These are phyloP conservation scores for Nitzschia sp. DNA, from an alignment of 108 stramenopile genomes.

Conservation along the genomic window DNA sequence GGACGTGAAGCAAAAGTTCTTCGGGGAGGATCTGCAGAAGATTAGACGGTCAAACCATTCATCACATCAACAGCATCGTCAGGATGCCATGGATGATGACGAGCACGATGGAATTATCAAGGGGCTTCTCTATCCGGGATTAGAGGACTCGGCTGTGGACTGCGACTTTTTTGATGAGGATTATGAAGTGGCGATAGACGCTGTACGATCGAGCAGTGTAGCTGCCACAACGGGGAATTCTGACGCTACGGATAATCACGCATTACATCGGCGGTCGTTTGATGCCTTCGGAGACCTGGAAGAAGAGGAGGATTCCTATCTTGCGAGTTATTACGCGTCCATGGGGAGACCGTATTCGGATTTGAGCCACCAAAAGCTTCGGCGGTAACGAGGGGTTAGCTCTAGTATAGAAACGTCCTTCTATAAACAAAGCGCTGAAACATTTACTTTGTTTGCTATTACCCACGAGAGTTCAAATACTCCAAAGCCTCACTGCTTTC, in stretches of 20 bases:
- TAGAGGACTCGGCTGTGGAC: constrained; percentile 8
- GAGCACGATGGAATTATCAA: constrained; percentile 23
- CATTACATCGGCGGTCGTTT: constrained; percentile 13
- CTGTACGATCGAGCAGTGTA: not conserved
- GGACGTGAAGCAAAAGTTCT: not conserved
- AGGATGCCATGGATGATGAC: constrained; percentile 20
- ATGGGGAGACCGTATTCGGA: constrained; percentile 20
- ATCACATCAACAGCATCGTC: constrained; percentile 6
- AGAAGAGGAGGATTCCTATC: not conserved
- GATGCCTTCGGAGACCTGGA: not conserved
- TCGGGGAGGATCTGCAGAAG: constrained; percentile 18
- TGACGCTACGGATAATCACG: constrained; percentile 1
- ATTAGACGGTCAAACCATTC: constrained; percentile 20
- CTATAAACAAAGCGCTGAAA: too few relatives aligned
- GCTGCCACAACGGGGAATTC: not conserved
- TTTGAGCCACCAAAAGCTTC: constrained; percentile 3
- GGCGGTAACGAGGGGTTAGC: too few relatives aligned
- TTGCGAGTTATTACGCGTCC: not conserved
- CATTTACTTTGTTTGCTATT: too few relatives aligned
- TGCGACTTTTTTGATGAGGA: constrained; percentile 18
- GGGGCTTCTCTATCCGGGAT: constrained; percentile 23
- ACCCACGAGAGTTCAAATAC: too few relatives aligned
- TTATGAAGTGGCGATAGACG: constrained; percentile 9
- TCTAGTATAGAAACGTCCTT: too few relatives aligned
- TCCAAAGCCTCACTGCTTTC: too few relatives aligned